Base-by-base conservation (phyloP, 345 rosid genomes). In the Citrus inodora region DNA sequence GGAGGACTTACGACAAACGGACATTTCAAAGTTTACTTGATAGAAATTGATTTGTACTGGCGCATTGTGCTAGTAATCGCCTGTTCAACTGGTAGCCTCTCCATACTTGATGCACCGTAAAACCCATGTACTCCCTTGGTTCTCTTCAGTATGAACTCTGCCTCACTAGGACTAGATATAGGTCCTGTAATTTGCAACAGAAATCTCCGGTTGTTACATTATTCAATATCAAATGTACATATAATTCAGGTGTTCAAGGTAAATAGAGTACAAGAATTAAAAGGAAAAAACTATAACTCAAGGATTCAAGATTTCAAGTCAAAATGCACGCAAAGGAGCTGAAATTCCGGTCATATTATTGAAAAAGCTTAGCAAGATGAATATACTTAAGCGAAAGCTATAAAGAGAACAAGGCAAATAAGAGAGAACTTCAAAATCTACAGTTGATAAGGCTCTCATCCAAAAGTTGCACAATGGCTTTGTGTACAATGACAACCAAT, bases 61-160 rank as follows among this genome's bases (percentile, higher is more conserved):
- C 85, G 87, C 84, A 90, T 85, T 63, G 97, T 92, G 87, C 82
- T 88, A 66, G 86, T 90, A 78, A 93, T 90, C 70, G 98, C 97
- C 76, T 89, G 88, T 74, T 95, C 98, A 76, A 93, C 97, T 0
- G 98, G 98, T 33, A 95, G 87, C 82, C 98, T 91, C 87, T 95
- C 98, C 94, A 95, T 92, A 92, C 97, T 93, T 68, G 98, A 95
- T 73, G 99, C 99, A 48, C 99, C 97, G 75, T 92, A 95, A 83
- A 95, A 95, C 48, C 98, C 99, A 83, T 95, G 96, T 38, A 95
- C 96, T 74, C 93, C 93, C 58, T 83, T 78, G 33, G 94, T 93
- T 83, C 87, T 89, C 85, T 90, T 91, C 82, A 93, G 61, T 72
- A 93, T 72, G 71, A 86, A 93, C 77, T 93, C 94, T 63, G 98